phyloP scores from a whole-genome alignment of 495 filamentous ascomycete species.

The Clohesyomyces aquaticus region DNA sequence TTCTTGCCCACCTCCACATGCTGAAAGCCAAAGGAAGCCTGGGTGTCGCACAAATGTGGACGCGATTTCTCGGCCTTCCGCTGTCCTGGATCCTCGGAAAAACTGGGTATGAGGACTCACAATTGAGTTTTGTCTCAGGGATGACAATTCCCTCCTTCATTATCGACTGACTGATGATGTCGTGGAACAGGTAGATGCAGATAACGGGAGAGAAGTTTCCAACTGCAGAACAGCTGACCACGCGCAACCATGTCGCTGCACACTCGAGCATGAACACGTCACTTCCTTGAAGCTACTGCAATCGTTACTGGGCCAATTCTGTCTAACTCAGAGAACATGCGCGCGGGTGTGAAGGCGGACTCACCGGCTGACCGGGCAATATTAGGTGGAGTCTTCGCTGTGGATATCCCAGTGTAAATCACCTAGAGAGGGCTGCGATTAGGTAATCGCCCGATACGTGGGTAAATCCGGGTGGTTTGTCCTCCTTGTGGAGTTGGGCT shows the following conservation, averaged over 20 bases:
- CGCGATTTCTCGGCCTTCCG: too few species aligned
- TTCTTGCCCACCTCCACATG: too few species aligned
- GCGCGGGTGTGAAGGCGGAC: not conserved
- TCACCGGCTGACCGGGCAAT: not conserved
- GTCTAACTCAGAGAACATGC: not conserved
- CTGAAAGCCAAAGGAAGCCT: too few species aligned
- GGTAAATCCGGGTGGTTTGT: not conserved
- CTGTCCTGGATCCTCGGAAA: not conserved
- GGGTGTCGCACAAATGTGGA: too few species aligned
- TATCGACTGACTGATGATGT: not conserved
- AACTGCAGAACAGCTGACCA: not conserved
- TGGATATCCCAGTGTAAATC: not conserved
- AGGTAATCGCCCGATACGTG: not conserved
- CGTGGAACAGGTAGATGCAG: not conserved
- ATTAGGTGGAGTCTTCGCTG: not conserved
- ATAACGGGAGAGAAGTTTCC: not conserved
- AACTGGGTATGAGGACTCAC: not conserved
- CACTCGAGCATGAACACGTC: not conserved
- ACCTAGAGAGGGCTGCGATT: not conserved
- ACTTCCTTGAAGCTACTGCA: not conserved
- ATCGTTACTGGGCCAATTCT: not conserved
- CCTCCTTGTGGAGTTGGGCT: not conserved
- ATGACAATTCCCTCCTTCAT: not conserved
- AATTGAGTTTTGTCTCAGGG: not conserved
- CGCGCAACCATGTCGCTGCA: not conserved